Conservation (phyloP, 331 rosid genomes). For the Acacia concinna region DNA sequence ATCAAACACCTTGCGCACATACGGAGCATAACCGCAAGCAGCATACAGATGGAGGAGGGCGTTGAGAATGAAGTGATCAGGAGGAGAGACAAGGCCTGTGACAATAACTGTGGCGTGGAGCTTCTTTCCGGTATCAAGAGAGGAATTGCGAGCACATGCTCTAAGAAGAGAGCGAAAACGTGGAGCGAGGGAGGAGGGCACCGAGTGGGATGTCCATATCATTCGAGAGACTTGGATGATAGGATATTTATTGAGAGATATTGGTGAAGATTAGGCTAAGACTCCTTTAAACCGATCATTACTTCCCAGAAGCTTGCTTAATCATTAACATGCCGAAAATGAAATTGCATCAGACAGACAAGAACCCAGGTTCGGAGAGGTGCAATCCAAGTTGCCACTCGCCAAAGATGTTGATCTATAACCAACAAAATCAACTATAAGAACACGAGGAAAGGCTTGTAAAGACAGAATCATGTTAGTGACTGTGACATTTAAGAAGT, state of each 20-base stretch:
- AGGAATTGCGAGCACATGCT: conserved; percentile 49
- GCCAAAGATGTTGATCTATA: background rate
- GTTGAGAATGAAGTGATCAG: conserved; percentile 58
- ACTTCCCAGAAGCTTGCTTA: background rate
- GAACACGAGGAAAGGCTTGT: too few relatives aligned
- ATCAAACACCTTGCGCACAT: conserved; percentile 53
- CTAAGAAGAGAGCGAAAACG: conserved; percentile 60
- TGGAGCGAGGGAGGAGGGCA: conserved; percentile 25
- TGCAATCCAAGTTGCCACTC: background rate
- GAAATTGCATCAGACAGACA: background rate
- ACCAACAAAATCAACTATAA: background rate
- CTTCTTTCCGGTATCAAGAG: conserved; percentile 53
- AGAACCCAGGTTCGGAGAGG: background rate
- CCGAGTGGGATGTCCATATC: conserved; percentile 43
- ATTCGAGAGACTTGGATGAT: conserved; percentile 18
- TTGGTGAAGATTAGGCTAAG: background rate
- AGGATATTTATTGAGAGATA: background rate
- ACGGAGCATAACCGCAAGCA: background rate
- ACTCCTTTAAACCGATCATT: background rate
- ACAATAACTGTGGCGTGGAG: conserved; percentile 60
- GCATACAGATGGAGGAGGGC: conserved; percentile 59
- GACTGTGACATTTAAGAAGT: too few relatives aligned
- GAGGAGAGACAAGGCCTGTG: conserved; percentile 43
- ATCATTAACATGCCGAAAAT: background rate
- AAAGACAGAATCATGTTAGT: too few relatives aligned